Conservation (phyloP, 208 protist genomes). For the Acanthamoeba triangularis region DNA sequence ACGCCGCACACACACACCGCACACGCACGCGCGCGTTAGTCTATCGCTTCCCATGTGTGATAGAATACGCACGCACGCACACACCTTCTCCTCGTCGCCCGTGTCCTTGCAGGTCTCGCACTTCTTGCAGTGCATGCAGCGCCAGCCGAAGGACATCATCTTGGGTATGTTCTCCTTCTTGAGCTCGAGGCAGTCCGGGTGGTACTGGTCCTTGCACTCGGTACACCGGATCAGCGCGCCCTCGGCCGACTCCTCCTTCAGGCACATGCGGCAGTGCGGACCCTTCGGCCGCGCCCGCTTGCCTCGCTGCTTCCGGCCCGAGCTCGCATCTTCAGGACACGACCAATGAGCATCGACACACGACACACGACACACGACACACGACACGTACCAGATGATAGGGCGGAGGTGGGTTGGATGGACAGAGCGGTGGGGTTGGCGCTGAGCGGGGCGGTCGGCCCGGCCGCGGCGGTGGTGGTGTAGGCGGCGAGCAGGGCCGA, state of each 20-base stretch:
- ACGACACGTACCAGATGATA: not conserved
- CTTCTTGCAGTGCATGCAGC: conserved; percentile 76
- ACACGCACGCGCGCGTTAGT: not conserved
- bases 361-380: no score
- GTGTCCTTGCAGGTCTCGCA: conserved; percentile 66
- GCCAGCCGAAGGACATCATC: conserved; percentile 70
- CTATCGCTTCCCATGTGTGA: not conserved
- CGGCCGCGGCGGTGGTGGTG: not conserved
- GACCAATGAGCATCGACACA: no score
- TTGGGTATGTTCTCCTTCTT: conserved; percentile 44
- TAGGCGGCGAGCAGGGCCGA: conserved; percentile 16
- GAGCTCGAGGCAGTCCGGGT: conserved; percentile 68
- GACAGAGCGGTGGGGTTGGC: not conserved
- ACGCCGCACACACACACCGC: not conserved
- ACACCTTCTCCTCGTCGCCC: conserved; percentile 53
- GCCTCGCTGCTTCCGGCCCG: not conserved
- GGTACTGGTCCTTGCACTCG: conserved; percentile 67
- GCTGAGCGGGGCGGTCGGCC: not conserved
- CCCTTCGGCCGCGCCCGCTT: conserved; percentile 30
- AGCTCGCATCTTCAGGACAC: not conserved
- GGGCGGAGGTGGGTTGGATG: not conserved
- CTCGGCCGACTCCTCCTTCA: conserved; percentile 23
- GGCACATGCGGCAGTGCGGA: conserved; percentile 5
- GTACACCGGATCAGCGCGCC: not conserved
- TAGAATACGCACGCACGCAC: not conserved